Evolutionary conservation across 2,329 filamentous ascomycete species (phyloP).

Genomic region (Didymella exigua): DNA sequence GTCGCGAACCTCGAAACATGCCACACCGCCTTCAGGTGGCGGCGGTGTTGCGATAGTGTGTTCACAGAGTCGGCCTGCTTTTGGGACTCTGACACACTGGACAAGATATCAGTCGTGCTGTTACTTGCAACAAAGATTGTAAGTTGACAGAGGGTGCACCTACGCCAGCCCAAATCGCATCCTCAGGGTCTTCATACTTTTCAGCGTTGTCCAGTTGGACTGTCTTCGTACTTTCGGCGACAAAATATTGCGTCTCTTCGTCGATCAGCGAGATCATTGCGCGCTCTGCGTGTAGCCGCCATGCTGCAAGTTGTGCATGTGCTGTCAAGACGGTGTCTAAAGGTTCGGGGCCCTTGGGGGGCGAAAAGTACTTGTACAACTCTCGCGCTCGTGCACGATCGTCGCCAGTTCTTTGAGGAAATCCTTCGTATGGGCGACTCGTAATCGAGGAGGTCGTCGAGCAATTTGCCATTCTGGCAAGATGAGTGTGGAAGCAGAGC

Average conservation of each 20-base stretch:
- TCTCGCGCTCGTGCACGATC: conserved; percentile 28
- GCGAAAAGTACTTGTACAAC: conserved; percentile 39
- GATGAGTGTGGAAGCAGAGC: background rate
- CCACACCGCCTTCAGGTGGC: conserved; percentile 34
- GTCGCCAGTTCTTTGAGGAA: conserved; percentile 7
- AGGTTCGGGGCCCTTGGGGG: conserved; percentile 13
- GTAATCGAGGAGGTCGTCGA: background rate
- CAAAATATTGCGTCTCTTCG: conserved; percentile 55
- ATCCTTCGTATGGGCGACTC: background rate
- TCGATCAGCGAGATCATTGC: conserved; percentile 55
- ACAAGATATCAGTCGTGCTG: background rate
- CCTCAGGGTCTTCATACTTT: conserved; percentile 38
- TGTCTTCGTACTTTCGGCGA: conserved; percentile 57
- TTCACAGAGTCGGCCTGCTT: conserved; percentile 44
- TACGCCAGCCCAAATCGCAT: conserved; percentile 46
- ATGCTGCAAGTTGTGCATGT: conserved; percentile 46
- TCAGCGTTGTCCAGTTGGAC: conserved; percentile 46
- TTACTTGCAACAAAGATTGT: no score
- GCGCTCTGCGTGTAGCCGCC: conserved; percentile 44
- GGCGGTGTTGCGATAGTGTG: conserved; percentile 32
- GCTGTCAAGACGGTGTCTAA: conserved; percentile 44
- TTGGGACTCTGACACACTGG: conserved; percentile 41
- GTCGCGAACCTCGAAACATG: conserved; percentile 50
- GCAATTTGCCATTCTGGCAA: conserved; percentile 1
- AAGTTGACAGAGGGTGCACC: background rate